These are phyloP conservation scores for Phylloporus gajari DNA, from an alignment of 1,284 basidiomycete species.

Conservation along the genomic window DNA sequence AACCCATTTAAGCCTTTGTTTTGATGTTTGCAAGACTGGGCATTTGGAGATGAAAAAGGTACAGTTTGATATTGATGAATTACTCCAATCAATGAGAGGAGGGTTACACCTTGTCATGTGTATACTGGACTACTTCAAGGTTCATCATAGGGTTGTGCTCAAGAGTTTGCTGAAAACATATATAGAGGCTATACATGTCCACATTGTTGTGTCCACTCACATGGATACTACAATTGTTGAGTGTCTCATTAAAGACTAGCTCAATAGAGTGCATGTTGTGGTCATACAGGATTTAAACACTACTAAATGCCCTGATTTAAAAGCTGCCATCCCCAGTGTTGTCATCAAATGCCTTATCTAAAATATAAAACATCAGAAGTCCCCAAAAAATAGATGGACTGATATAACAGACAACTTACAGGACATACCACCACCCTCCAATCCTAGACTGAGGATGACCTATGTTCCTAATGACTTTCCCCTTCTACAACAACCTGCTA, in stretches of 20 bases:
- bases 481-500: too few relatives aligned
- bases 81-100: not conserved
- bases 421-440: too few relatives aligned
- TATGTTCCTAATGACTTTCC: too few relatives aligned
- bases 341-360: too few relatives aligned
- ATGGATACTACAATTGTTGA: constrained; percentile 69
- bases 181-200: constrained; percentile 83
- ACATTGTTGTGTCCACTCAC: constrained; percentile 78
- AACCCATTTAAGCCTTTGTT: constrained; percentile 92
- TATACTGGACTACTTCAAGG: constrained; percentile 88
- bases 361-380: too few relatives aligned
- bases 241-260: constrained; percentile 13
- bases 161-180: constrained; percentile 4
- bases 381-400: too few relatives aligned
- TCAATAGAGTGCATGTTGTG: constrained; percentile 63
- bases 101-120: constrained; percentile 58
- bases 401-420: too few relatives aligned
- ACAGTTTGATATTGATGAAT: constrained; percentile 31
- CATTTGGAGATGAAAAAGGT: constrained; percentile 73
- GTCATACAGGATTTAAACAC: constrained; percentile 69
- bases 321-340: too few relatives aligned
- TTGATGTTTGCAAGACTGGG: constrained; percentile 95
- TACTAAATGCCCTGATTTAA: constrained; percentile 71
- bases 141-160: constrained; percentile 32
- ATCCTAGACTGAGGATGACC: too few relatives aligned